Base-by-base conservation (phyloP, 768 basidiomycete genomes). In the Butyriboletus loyo region DNA sequence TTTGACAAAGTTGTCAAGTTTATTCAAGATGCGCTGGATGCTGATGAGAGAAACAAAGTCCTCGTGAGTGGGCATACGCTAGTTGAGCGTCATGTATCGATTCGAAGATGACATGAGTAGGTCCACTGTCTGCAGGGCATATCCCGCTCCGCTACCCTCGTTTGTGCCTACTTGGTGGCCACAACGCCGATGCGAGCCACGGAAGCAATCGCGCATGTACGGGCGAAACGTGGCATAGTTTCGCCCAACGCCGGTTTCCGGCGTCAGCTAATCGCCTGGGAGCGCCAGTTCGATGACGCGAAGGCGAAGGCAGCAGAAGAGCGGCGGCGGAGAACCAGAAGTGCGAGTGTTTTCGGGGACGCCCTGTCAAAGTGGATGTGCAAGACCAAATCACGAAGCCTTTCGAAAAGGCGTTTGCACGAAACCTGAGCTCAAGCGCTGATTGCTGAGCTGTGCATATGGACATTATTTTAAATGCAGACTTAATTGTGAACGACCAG, bases 111-210 rank as follows among this genome's bases (percentile, higher is more conserved):
- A 40, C 9, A 17, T 31, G 37, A 5, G 48, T 28, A 89, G 87
- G 86, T 91, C 13, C 89, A 92, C 66, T 91, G 89, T 65, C 68
- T 83, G 36, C 82, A 84, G 68, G 89, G 89, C 37, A 77, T 89
- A 52, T 87, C 86, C 59, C 78, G 89, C 22, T 87, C 86, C 38
- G 79, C 89, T 1, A 89, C 86, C 5, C 78, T 89, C 25, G 82
- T 90, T 4, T 84, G 85, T 55, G 89, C 87, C 48, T 91, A 89
- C 68, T 72, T 86, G 38, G 69, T 85, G 19, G 76, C 76, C 7
- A 69, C 74, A 17, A 77, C 72, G 25, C 70, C 73, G 17, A 83
- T 87, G 81, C 65, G 66, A 5, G 74, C 80, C 11, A 47, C 59
- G 24, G 78, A 85, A 50, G 78, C 86, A 9, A 75, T 89, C 58